Percentiles rank a stretch among this genome's conserved stretches.
Conservation (phyloP, 306 rosid genomes). For the Cyamopsis tetragonoloba region DNA sequence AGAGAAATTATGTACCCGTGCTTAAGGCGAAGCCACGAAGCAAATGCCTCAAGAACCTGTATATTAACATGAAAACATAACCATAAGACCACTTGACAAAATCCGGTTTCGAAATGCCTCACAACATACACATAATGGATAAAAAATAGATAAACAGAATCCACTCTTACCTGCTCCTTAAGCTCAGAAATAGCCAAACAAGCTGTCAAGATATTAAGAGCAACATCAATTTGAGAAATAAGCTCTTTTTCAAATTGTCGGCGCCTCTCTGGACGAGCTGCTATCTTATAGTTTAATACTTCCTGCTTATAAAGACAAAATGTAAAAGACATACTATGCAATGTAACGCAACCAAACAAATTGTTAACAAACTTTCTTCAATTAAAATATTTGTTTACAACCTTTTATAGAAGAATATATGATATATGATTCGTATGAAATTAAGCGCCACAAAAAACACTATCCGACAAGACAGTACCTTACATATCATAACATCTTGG, state of each 20-base stretch:
- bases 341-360: slow-evolving; percentile 21
- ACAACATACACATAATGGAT: slow-evolving; percentile 17
- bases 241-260: slow-evolving; percentile 98
- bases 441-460: neutral
- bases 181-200: slow-evolving; percentile 88
- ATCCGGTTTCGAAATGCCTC: slow-evolving; percentile 8
- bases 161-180: slow-evolving; percentile 79
- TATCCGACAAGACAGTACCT: slow-evolving; percentile 10
- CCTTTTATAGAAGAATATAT: slow-evolving; percentile 12
- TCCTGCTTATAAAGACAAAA: slow-evolving; percentile 58
- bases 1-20: slow-evolving; percentile 69
- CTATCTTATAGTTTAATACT: slow-evolving; percentile 89
- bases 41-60: slow-evolving; percentile 99
- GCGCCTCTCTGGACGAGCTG: slow-evolving; percentile 98
- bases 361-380: slow-evolving; percentile 12
- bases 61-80: slow-evolving; percentile 27
- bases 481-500: slow-evolving; percentile 11
- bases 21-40: slow-evolving; percentile 98
- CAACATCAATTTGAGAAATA: slow-evolving; percentile 85
- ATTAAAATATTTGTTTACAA: slow-evolving; percentile 15
- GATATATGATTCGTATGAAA: neutral
- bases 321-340: slow-evolving; percentile 14
- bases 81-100: slow-evolving; percentile 23
- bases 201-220: slow-evolving; percentile 86
- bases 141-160: slow-evolving; percentile 1